A percentile compares a stretch with the other conserved stretches of the same genome.
Conservation (phyloP, 345 rosid genomes). For the Pseudoturritis turrita region DNA sequence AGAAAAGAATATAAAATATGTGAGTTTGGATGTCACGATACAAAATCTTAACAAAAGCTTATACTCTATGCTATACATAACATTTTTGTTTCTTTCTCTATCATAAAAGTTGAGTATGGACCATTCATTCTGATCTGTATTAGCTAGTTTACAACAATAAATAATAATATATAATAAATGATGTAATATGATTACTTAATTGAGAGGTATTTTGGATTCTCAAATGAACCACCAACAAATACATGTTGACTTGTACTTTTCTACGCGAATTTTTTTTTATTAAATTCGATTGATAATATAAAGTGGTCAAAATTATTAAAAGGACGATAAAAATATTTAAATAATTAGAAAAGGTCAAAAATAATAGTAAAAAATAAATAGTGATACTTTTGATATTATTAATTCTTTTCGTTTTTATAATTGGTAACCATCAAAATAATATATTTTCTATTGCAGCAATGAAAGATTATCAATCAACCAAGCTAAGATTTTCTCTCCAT, state of each 20-base stretch:
- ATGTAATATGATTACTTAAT: neutral
- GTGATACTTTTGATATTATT: no score
- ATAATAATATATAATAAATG: no score
- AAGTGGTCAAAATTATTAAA: no score
- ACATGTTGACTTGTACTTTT: neutral
- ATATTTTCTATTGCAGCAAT: no score
- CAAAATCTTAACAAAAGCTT: slow-evolving; percentile 1
- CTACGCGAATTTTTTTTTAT: neutral
- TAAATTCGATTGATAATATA: no score
- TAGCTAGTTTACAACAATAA: neutral
- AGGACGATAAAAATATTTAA: no score
- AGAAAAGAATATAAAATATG: slow-evolving; percentile 1
- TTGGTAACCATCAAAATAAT: no score
- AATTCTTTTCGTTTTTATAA: no score
- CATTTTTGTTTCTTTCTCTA: neutral
- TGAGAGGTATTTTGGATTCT: neutral
- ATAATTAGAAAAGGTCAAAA: no score
- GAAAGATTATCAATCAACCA: no score
- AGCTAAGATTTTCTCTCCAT: neutral
- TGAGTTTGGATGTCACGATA: neutral
- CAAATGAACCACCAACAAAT: slow-evolving; percentile 11
- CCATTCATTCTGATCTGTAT: neutral
- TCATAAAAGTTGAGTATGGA: neutral
- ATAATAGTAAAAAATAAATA: no score
- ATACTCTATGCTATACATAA: neutral